Evolutionary conservation across 2,329 filamentous ascomycete genomes (phyloP).

Genomic region (Ceratocystis alfenasii): DNA sequence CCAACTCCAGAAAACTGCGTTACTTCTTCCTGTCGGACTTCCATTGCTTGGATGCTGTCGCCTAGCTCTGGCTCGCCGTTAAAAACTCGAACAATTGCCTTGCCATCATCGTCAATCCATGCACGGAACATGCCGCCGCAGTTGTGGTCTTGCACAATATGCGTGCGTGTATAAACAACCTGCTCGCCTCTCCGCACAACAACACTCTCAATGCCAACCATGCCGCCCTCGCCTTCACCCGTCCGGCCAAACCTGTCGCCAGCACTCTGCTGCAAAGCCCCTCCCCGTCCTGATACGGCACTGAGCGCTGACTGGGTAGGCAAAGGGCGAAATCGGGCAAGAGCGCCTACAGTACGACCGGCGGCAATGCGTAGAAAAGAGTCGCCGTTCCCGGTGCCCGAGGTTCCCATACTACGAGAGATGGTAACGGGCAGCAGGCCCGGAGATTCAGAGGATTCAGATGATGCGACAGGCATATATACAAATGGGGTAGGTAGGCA

Average conservation of each 20-base stretch:
- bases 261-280: constrained; percentile 63
- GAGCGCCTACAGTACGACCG: constrained; percentile 58
- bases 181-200: constrained; percentile 37
- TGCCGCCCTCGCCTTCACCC: constrained; percentile 71
- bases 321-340: constrained; percentile 50
- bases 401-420: constrained; percentile 46
- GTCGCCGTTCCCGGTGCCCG: constrained; percentile 79
- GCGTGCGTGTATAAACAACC: constrained; percentile 33
- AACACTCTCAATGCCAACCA: constrained; percentile 65
- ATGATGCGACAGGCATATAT: constrained; percentile 29
- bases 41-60: constrained; percentile 14
- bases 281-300: constrained; percentile 55
- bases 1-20: constrained; percentile 10
- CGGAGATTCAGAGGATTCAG: constrained; percentile 25
- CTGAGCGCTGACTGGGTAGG: constrained; percentile 47
- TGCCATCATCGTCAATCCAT: constrained; percentile 54
- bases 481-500: constrained; percentile 44
- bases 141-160: constrained; percentile 67
- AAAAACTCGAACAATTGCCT: constrained; percentile 42
- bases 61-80: constrained; percentile 21
- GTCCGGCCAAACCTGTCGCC: constrained; percentile 57
- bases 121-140: constrained; percentile 81
- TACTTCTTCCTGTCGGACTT: constrained; percentile 11
- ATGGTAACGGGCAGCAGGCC: constrained; percentile 23
- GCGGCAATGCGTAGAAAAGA: constrained; percentile 67